Evolutionary conservation across 345 rosid species (phyloP).

Genomic region (Euphorbia pulcherrima): DNA sequence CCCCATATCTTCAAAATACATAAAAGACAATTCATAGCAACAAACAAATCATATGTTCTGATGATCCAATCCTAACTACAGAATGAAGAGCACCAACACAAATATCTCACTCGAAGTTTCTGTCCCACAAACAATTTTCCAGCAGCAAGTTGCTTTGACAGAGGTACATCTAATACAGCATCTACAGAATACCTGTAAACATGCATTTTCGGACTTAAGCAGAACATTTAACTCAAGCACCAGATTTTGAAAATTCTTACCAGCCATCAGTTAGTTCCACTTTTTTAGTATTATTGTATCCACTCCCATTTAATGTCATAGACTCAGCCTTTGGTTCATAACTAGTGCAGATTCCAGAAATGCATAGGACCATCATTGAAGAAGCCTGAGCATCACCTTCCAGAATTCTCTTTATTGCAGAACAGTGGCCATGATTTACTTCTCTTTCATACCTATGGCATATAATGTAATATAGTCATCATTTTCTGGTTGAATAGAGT

Average conservation of each 20-base stretch:
- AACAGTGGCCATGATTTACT: conserved; percentile 79
- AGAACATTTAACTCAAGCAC: conserved; percentile 10
- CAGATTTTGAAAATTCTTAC: conserved; percentile 42
- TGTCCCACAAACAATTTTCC: conserved; percentile 84
- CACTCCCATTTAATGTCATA: conserved; percentile 34
- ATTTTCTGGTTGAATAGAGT: conserved; percentile 11
- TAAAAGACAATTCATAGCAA: conserved; percentile 22
- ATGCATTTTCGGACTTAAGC: conserved; percentile 16
- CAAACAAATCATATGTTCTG: conserved; percentile 11
- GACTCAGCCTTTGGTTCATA: conserved; percentile 32
- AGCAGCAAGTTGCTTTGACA: conserved; percentile 57
- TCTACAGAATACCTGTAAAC: conserved; percentile 77
- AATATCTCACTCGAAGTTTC: conserved; percentile 68
- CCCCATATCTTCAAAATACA: conserved; percentile 69
- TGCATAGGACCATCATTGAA: conserved; percentile 67
- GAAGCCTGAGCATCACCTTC: conserved; percentile 82
- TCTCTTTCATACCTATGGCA: conserved; percentile 94
- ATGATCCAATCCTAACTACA: conserved; percentile 3
- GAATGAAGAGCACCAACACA: conserved; percentile 13
- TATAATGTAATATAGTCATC: conserved; percentile 19
- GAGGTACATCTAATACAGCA: conserved; percentile 60
- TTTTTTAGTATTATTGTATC: conserved; percentile 37
- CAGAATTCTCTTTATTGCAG: conserved; percentile 80
- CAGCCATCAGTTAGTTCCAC: conserved; percentile 93
- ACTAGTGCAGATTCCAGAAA: conserved; percentile 50